Base-by-base conservation (phyloP, 371 early-diverging fungal species). In the Mortierella sp. region DNA sequence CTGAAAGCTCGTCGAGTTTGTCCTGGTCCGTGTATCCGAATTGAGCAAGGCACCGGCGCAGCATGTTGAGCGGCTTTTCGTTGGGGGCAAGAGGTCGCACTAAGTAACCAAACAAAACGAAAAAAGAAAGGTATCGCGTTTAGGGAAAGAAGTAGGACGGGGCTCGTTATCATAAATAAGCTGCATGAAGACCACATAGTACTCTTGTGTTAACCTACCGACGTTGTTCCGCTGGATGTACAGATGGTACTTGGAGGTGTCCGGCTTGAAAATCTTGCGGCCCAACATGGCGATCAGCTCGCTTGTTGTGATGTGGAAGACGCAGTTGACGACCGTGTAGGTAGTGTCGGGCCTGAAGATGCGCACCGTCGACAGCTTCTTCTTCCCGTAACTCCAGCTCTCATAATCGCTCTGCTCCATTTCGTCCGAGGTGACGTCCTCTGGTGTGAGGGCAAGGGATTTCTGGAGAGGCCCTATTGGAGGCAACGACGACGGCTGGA, bases 1-100 rank as follows among this genome's bases (percentile, higher is more conserved):
- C 87, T 2, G 93, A 94, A n/a, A 95, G 86, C 48, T 92, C 90
- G 65, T 94, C 92, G 40, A 96, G 85, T 68, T 91, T 91, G 83
- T 96, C 96, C 58, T 90, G 87, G 24, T 90, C 91, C 11, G 91
- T 90, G 70, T 95, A 95, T 16, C 96, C 96, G 75, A 94, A 93
- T 74, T 94, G 92, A 70, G 92, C 90, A 34, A 96, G 77, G 39
- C 92, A 86, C 22, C 79, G 85, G 76, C 94, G 94, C 71, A 94
- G 89, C 6, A 95, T 93, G 61, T 88, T 86, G 7, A 93, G 87
- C 0, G 96, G 96, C 1, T 88, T 90, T 80, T 96, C 96, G 64
- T 91, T 85, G 0, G 91, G 84, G 24, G 80, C 86, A 61, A 96
- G 79, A 9, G 90, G 87, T n/a, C 96, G 92, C 58, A 79, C 76